phyloP scores from a whole-genome alignment of 208 protist species.

The Leishmania tropica region DNA sequence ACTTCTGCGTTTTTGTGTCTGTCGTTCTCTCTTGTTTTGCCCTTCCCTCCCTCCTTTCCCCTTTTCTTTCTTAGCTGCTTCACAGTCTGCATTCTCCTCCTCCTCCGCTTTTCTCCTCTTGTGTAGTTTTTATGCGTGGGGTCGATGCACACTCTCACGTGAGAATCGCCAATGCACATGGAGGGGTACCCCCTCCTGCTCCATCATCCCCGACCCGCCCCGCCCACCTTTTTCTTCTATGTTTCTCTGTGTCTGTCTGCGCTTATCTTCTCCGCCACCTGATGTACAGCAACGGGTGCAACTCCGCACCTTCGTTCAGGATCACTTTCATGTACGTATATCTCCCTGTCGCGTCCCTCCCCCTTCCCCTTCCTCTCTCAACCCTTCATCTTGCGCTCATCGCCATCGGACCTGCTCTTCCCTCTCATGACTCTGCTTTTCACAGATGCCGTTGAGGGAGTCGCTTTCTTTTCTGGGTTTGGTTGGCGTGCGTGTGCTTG shows the following conservation, averaged over 20 bases:
- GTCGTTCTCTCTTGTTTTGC: background rate
- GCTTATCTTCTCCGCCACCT: background rate
- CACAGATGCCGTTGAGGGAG: background rate
- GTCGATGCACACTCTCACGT: background rate
- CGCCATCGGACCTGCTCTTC: background rate
- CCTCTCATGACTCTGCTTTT: background rate
- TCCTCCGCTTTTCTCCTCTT: background rate
- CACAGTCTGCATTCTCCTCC: background rate
- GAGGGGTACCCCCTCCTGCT: background rate
- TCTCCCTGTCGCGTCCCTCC: background rate
- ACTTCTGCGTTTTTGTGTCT: background rate
- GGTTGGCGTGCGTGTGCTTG: no score
- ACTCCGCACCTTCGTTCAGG: background rate
- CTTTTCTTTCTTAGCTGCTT: no score
- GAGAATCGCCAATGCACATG: background rate
- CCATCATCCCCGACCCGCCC: background rate
- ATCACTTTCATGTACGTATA: background rate
- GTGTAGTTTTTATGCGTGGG: background rate
- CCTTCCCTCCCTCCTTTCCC: background rate
- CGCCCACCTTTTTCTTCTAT: background rate
- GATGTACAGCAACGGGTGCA: constrained; percentile 8
- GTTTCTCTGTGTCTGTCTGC: constrained; percentile 1
- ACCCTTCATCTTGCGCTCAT: background rate
- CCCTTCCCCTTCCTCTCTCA: background rate
- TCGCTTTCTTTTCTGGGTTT: background rate